A percentile compares a stretch with the other conserved stretches of the same genome.
Conservation (phyloP, 495 filamentous ascomycete genomes). For the Trichoderma orchidacearum region DNA sequence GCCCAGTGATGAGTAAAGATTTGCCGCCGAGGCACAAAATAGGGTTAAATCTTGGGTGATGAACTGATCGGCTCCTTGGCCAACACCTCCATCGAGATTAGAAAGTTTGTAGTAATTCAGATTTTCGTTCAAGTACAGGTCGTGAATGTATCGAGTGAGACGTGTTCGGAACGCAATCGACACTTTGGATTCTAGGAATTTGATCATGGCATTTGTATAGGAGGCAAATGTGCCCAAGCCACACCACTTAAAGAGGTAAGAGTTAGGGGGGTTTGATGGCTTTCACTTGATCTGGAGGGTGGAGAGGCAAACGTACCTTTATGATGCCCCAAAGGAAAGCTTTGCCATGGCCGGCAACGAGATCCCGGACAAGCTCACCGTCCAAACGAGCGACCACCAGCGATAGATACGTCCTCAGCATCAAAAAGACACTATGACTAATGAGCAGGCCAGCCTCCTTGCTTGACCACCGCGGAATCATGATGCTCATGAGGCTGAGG, state of each 20-base stretch:
- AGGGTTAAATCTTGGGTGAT: slow-evolving; percentile 94
- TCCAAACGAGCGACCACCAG: slow-evolving; percentile 86
- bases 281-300: neutral
- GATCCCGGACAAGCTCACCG: slow-evolving; percentile 89
- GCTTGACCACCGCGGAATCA: slow-evolving; percentile 89
- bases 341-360: slow-evolving; percentile 86
- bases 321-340: slow-evolving; percentile 78
- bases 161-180: slow-evolving; percentile 97
- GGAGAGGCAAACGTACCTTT: slow-evolving; percentile 33
- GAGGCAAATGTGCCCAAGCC: slow-evolving; percentile 57
- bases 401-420: slow-evolving; percentile 87
- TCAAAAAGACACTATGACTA: slow-evolving; percentile 75
- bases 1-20: slow-evolving; percentile 86
- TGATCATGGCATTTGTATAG: slow-evolving; percentile 95
- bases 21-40: slow-evolving; percentile 87
- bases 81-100: slow-evolving; percentile 87
- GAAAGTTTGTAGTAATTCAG: slow-evolving; percentile 92
- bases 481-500: slow-evolving; percentile 85
- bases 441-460: slow-evolving; percentile 86
- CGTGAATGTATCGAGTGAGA: slow-evolving; percentile 92
- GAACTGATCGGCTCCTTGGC: slow-evolving; percentile 87
- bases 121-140: slow-evolving; percentile 87
- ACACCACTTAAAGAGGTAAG: slow-evolving; percentile 26
- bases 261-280: neutral
- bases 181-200: slow-evolving; percentile 94